Evolutionary conservation across 2,329 filamentous ascomycete genomes (phyloP).

Genomic region (Fusarium sp.): DNA sequence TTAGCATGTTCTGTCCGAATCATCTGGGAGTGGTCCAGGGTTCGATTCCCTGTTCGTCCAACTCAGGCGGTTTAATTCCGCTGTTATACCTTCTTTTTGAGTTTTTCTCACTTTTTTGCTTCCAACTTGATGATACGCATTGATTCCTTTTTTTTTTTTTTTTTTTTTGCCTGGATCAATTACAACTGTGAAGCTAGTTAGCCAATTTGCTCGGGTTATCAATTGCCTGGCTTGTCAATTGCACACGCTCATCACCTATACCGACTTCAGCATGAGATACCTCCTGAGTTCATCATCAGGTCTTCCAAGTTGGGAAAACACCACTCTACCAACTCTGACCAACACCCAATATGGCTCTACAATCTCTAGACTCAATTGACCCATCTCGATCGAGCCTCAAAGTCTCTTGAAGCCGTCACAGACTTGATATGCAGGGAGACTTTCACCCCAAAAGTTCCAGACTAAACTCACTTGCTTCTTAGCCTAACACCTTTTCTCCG

Average conservation of each 20-base stretch:
- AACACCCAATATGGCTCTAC: not conserved
- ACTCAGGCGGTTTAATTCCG: constrained; percentile 37
- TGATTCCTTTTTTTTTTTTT: not conserved
- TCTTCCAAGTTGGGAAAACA: not conserved
- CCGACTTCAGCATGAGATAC: not conserved
- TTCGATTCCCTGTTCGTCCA: constrained; percentile 52
- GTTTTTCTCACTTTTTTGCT: not conserved
- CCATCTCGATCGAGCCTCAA: constrained; percentile 16
- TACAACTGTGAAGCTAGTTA: not conserved
- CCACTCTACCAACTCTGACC: not conserved
- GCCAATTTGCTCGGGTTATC: not conserved
- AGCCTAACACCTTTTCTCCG: not conserved
- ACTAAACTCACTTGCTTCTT: not conserved
- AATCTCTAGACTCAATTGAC: not conserved
- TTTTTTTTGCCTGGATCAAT: not conserved
- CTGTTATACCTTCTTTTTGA: constrained; percentile 30
- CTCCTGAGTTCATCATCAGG: not conserved
- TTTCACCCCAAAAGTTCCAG: not conserved
- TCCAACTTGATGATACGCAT: not conserved
- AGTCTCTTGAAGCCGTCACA: not conserved
- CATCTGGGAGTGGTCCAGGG: constrained; percentile 49
- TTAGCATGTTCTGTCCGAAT: constrained; percentile 45
- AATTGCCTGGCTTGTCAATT: too few relatives aligned
- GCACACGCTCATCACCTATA: not conserved
- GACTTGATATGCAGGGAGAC: constrained; percentile 29